Conservation (phyloP, 352 stramenopile genomes). For the Globisporangium nodosum region DNA sequence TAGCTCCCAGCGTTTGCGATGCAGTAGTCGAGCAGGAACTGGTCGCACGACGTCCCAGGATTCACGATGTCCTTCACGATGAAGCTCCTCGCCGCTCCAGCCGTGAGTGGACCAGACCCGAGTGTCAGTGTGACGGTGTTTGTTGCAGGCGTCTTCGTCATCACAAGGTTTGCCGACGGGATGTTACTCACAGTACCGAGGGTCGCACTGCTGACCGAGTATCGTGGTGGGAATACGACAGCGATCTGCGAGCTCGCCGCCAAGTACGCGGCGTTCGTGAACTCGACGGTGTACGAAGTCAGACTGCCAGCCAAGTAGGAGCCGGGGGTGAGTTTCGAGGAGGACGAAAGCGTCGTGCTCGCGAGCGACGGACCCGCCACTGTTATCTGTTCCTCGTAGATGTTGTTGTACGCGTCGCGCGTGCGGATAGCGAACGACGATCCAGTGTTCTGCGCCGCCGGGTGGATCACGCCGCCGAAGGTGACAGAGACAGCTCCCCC, state of each 20-base stretch:
- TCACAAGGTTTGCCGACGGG: slow-evolving; percentile 21
- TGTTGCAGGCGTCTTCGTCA: slow-evolving; percentile 9
- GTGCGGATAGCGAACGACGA: slow-evolving; percentile 35
- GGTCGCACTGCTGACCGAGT: slow-evolving; percentile 21
- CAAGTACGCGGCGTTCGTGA: slow-evolving; percentile 45
- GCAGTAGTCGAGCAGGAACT: slow-evolving; percentile 60
- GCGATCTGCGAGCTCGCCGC: slow-evolving; percentile 26
- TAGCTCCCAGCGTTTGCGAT: slow-evolving; percentile 32
- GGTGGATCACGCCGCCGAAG: slow-evolving; percentile 47
- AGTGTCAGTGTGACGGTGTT: slow-evolving; percentile 23
- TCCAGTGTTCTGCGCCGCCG: slow-evolving; percentile 27
- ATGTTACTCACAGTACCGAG: slow-evolving; percentile 26
- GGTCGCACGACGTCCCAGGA: slow-evolving; percentile 43
- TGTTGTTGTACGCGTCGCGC: slow-evolving; percentile 23
- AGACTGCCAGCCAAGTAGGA: slow-evolving; percentile 40
- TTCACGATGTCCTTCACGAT: slow-evolving; percentile 44
- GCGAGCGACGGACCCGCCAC: slow-evolving; percentile 21
- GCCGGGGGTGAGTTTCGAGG: slow-evolving; percentile 25
- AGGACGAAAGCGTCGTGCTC: slow-evolving; percentile 22
- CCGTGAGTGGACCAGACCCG: slow-evolving; percentile 20
- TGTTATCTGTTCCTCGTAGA: slow-evolving; percentile 33
- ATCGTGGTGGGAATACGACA: slow-evolving; percentile 40
- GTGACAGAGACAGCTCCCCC: slow-evolving; percentile 25
- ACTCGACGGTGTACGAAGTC: slow-evolving; percentile 31
- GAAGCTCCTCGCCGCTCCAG: slow-evolving; percentile 36